Base-by-base conservation (phyloP, 2,329 filamentous ascomycete species). In the Dactylellina leptospora region DNA sequence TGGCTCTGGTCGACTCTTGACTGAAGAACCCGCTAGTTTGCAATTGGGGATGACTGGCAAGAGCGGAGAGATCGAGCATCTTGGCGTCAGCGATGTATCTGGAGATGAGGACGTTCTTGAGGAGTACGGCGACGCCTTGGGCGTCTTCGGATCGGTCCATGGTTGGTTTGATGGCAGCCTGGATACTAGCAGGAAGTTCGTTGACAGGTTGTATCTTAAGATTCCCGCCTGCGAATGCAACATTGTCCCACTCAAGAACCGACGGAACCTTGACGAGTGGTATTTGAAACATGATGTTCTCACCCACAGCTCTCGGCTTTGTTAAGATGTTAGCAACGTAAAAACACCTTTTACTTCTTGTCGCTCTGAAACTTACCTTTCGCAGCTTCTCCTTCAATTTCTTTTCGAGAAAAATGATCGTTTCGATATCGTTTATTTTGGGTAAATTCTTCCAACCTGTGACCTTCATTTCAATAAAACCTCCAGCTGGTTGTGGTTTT, bases 11-110 rank as follows among this genome's bases (percentile, higher is more conserved):
- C 2, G 88, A 87, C 68, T 85, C 86, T 69, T 83, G 86, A 73
- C 87, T 85, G 78, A 96, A 92, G 77, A 93, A 90, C 36, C 90
- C 90, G 80, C 92, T 87, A 42, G 85, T 83, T 59, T 87, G 83
- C 3, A 97, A 85, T 66, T 88, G 86, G 1, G 86, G 81, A 76
- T 97, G 93, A 50, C 85, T 82, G 28, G 86, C 88, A 8, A 97
- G 85, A 0, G 85, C 83, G n/a, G 91, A 92, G 8, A 99, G 86
- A 78, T 96, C 88, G 38, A 97, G 85, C 0, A 97, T 82, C 80
- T 96, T 96, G 56, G 83, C 82, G 4, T 84, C 83, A 13, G 84
- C 80, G 72, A 90, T 83, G 80, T 96, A 97, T 51, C 95, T 88
- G 59, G 86, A 85, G 60, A 85, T 85, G 11, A 99, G 84, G 74